Percentiles rank a stretch among this genome's conserved stretches.
phyloP scores from a whole-genome alignment of 805 yeast species.

The Soucietia sequanensis region DNA sequence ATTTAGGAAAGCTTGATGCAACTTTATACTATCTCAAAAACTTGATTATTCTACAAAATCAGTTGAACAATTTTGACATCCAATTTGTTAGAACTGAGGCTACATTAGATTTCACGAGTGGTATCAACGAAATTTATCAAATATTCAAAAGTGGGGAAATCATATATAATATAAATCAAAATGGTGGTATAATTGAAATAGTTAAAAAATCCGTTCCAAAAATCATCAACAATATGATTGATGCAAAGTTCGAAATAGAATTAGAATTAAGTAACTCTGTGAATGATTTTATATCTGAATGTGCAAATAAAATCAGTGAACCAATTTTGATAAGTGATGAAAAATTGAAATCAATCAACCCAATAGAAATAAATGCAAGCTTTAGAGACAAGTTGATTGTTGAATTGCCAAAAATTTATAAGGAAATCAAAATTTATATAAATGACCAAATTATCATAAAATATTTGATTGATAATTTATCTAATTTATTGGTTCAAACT shows the following conservation, averaged over 20 bases:
- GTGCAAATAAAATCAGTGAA: slow-evolving; percentile 42
- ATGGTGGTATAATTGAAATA: slow-evolving; percentile 43
- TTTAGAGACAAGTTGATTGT: slow-evolving; percentile 50
- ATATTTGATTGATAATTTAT: slow-evolving; percentile 29
- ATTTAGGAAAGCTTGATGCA: slow-evolving; percentile 55
- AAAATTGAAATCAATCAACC: slow-evolving; percentile 20
- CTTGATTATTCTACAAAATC: slow-evolving; percentile 65
- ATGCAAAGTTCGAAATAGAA: slow-evolving; percentile 70
- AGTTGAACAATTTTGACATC: slow-evolving; percentile 73
- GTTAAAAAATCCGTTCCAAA: slow-evolving; percentile 73
- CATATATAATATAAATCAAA: slow-evolving; percentile 33
- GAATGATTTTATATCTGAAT: slow-evolving; percentile 60
- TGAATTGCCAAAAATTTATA: slow-evolving; percentile 56
- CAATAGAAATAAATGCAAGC: slow-evolving; percentile 29
- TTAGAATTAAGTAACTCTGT: slow-evolving; percentile 70
- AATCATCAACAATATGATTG: slow-evolving; percentile 78
- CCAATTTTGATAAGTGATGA: slow-evolving; percentile 27
- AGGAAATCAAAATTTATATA: slow-evolving; percentile 53
- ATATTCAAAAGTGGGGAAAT: slow-evolving; percentile 42
- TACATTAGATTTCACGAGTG: slow-evolving; percentile 73
- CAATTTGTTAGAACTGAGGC: slow-evolving; percentile 71
- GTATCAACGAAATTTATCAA: slow-evolving; percentile 50
- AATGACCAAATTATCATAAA: slow-evolving; percentile 46
- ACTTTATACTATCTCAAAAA: slow-evolving; percentile 71
- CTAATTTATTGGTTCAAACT: slow-evolving; percentile 52